Percentiles rank a stretch among this genome's conserved stretches.
Evolutionary conservation across 371 early-diverging fungal species (phyloP).

Genomic region (Umbelopsis sp.): DNA sequence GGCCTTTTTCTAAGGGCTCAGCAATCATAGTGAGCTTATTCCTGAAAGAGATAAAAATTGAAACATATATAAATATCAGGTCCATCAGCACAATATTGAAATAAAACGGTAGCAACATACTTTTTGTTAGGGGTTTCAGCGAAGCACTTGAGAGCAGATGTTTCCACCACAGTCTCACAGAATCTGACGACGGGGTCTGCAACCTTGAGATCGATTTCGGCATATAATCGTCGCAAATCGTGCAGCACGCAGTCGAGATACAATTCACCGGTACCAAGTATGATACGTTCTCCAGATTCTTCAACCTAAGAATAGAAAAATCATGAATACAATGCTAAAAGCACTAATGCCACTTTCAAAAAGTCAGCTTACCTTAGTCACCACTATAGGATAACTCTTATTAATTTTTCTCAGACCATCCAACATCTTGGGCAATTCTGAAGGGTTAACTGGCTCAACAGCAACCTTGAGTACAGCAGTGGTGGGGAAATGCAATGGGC

Average conservation of each 20-base stretch:
- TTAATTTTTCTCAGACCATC: conserved; percentile 94
- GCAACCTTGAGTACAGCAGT: conserved; percentile 92
- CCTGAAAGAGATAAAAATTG: conserved; percentile 35
- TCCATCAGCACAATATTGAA: no score
- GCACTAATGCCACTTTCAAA: background rate
- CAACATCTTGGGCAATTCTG: conserved; percentile 97
- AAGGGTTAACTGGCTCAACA: conserved; percentile 95
- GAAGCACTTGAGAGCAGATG: conserved; percentile 92
- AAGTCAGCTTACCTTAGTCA: conserved; percentile 68
- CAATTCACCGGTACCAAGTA: conserved; percentile 94
- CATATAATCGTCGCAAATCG: conserved; percentile 90
- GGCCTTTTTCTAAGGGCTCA: conserved; percentile 90
- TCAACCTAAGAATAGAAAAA: conserved; percentile 62
- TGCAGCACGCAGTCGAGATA: conserved; percentile 96
- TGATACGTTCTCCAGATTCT: conserved; percentile 96
- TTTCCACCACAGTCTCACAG: conserved; percentile 95
- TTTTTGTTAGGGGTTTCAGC: conserved; percentile 98
- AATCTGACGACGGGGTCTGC: conserved; percentile 96
- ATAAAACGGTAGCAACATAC: conserved; percentile 38
- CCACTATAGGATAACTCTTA: conserved; percentile 91
- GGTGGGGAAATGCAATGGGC: conserved; percentile 83
- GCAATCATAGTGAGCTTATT: conserved; percentile 96
- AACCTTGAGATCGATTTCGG: conserved; percentile 96
- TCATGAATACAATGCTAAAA: background rate
- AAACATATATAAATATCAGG: no score